These are phyloP conservation scores for Musa itinerans DNA, from an alignment of 176 grass and related monocot species.

Conservation along the genomic window DNA sequence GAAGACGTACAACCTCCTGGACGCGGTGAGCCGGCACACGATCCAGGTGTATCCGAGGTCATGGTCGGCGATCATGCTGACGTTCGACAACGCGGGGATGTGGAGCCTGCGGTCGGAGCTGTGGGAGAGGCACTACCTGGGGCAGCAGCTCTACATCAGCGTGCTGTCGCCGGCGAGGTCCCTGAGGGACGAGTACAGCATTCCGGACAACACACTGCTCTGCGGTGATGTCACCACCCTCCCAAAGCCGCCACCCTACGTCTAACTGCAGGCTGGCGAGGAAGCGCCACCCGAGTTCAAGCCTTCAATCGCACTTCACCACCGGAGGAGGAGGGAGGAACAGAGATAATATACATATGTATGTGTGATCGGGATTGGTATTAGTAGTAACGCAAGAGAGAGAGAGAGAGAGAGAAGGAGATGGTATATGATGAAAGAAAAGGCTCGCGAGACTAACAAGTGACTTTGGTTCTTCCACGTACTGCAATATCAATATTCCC, in stretches of 20 bases:
- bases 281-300: not conserved
- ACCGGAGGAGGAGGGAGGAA: too few relatives aligned
- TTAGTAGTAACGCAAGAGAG: too few relatives aligned
- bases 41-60: slow-evolving; percentile 3
- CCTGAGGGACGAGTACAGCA: slow-evolving; percentile 1
- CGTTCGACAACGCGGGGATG: slow-evolving; percentile 3
- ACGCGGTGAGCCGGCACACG: not conserved
- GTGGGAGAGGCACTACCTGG: not conserved
- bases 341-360: too few relatives aligned
- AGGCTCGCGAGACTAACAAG: too few relatives aligned
- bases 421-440: too few relatives aligned
- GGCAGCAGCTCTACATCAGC: slow-evolving; percentile 5
- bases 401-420: too few relatives aligned
- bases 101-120: not conserved
- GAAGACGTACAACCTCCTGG: not conserved
- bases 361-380: too few relatives aligned
- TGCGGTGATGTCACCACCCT: not conserved
- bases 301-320: not conserved
- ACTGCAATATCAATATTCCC: too few relatives aligned
- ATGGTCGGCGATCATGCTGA: slow-evolving; percentile 1
- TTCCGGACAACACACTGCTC: not conserved
- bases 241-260: not conserved
- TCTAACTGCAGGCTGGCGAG: not conserved
- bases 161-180: not conserved
- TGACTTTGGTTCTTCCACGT: too few relatives aligned